A percentile compares a stretch with the other conserved stretches of the same genome.
These are phyloP conservation scores for Arxiozyma heterogenica DNA, from an alignment of 1,139 yeast genomes.

Conservation along the genomic window DNA sequence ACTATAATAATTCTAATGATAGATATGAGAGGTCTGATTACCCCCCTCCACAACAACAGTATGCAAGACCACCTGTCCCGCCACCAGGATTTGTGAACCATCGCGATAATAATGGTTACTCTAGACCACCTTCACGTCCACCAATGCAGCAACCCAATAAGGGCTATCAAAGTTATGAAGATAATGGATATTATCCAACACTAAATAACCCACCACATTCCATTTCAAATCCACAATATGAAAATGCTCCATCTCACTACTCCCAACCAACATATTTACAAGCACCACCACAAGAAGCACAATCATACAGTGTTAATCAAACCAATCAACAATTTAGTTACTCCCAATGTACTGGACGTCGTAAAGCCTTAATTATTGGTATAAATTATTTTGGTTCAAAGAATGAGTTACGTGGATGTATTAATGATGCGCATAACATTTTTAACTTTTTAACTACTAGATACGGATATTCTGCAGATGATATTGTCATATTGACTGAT, in stretches of 20 bases:
- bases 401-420: slow-evolving; percentile 72
- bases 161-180: not conserved
- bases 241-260: slow-evolving; percentile 13
- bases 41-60: slow-evolving; percentile 1
- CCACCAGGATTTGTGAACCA: slow-evolving; percentile 7
- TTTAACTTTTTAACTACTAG: slow-evolving; percentile 43
- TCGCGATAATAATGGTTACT: slow-evolving; percentile 4
- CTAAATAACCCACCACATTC: slow-evolving; percentile 14
- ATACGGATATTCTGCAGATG: slow-evolving; percentile 64
- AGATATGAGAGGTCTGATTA: slow-evolving; percentile 2
- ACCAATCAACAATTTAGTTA: slow-evolving; percentile 22
- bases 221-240: slow-evolving; percentile 6
- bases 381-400: slow-evolving; percentile 75
- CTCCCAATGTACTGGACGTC: slow-evolving; percentile 65
- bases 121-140: slow-evolving; percentile 5
- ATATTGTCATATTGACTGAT: slow-evolving; percentile 78
- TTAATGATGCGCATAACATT: slow-evolving; percentile 70
- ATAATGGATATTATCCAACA: slow-evolving; percentile 7
- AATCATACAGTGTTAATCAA: slow-evolving; percentile 12
- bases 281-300: slow-evolving; percentile 23
- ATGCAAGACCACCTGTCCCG: not conserved
- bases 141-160: not conserved
- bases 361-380: slow-evolving; percentile 79
- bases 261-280: slow-evolving; percentile 14
- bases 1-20: slow-evolving; percentile 2